Conservation (phyloP, 2,329 filamentous ascomycete species). For the Penicillium olsonii region DNA sequence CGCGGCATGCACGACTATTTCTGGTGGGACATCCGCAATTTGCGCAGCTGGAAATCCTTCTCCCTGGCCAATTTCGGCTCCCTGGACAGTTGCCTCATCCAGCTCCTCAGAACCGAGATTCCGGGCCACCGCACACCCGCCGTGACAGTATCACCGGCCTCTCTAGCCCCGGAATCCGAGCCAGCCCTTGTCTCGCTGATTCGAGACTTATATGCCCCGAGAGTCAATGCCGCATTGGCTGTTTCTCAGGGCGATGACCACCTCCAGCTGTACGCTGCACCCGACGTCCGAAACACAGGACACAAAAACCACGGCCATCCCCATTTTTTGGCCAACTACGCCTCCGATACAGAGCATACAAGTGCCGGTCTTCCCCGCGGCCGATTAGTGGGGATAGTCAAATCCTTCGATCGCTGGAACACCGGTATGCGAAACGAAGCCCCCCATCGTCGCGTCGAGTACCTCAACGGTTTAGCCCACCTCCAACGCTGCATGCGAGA, state of each 20-base stretch:
- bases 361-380: slow-evolving; percentile 55
- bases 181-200: slow-evolving; percentile 73
- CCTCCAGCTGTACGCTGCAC: slow-evolving; percentile 45
- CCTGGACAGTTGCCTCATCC: slow-evolving; percentile 67
- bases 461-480: slow-evolving; percentile 81
- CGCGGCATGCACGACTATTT: slow-evolving; percentile 75
- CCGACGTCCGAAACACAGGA: slow-evolving; percentile 37
- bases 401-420: slow-evolving; percentile 92
- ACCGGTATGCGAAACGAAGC: slow-evolving; percentile 87
- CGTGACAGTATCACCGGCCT: slow-evolving; percentile 42
- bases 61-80: slow-evolving; percentile 69
- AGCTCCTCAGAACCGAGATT: slow-evolving; percentile 71
- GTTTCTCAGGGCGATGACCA: slow-evolving; percentile 71
- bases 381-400: slow-evolving; percentile 80
- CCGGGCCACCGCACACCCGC: slow-evolving; percentile 42
- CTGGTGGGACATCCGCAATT: slow-evolving; percentile 93
- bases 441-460: slow-evolving; percentile 82
- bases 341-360: slow-evolving; percentile 52
- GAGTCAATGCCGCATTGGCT: slow-evolving; percentile 80
- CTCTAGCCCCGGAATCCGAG: slow-evolving; percentile 76
- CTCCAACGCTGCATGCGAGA: slow-evolving; percentile 92
- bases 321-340: slow-evolving; percentile 56
- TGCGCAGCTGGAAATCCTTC: slow-evolving; percentile 82
- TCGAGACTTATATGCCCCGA: slow-evolving; percentile 76
- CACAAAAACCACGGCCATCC: slow-evolving; percentile 48